phyloP scores from a whole-genome alignment of 2,329 filamentous ascomycete genomes.

The Akanthomyces muscarius region DNA sequence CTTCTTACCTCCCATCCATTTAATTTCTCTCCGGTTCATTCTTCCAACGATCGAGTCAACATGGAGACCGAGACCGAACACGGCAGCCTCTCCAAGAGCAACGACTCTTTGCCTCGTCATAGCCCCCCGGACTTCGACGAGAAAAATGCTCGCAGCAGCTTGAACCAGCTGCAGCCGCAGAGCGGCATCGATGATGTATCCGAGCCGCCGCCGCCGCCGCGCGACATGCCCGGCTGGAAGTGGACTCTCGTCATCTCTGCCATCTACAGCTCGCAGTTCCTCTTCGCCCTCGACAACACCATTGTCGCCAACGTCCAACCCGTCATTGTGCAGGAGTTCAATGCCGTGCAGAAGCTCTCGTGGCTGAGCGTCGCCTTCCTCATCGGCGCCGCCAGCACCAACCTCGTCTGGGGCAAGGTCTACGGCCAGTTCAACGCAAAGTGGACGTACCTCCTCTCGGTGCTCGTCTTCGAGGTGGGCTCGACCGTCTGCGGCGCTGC shows the following conservation, averaged over 20 bases:
- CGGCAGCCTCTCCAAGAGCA: background rate
- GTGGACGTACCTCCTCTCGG: constrained; percentile 28
- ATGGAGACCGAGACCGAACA: background rate
- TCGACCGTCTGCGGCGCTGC: constrained; percentile 37
- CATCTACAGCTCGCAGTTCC: constrained; percentile 25
- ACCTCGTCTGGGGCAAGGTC: constrained; percentile 40
- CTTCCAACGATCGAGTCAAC: background rate
- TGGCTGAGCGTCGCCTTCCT: constrained; percentile 38
- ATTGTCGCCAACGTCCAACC: constrained; percentile 46
- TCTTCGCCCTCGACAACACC: constrained; percentile 46
- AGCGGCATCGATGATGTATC: background rate
- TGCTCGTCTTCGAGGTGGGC: constrained; percentile 25
- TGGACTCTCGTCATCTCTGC: constrained; percentile 18
- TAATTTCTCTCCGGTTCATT: too few species aligned
- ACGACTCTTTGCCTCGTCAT: background rate
- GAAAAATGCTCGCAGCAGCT: background rate
- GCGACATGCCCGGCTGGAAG: constrained; percentile 10
- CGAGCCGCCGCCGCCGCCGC: background rate
- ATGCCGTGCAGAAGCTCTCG: constrained; percentile 33
- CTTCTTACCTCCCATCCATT: too few species aligned
- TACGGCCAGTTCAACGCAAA: constrained; percentile 42
- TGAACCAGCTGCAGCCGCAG: background rate
- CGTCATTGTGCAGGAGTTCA: constrained; percentile 33
- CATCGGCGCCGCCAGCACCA: constrained; percentile 36
- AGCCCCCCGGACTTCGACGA: background rate